Evolutionary conservation across 306 rosid species (phyloP), one percentile per base, ranked within the genome.

Genomic region (Cajanus cajan): DNA sequence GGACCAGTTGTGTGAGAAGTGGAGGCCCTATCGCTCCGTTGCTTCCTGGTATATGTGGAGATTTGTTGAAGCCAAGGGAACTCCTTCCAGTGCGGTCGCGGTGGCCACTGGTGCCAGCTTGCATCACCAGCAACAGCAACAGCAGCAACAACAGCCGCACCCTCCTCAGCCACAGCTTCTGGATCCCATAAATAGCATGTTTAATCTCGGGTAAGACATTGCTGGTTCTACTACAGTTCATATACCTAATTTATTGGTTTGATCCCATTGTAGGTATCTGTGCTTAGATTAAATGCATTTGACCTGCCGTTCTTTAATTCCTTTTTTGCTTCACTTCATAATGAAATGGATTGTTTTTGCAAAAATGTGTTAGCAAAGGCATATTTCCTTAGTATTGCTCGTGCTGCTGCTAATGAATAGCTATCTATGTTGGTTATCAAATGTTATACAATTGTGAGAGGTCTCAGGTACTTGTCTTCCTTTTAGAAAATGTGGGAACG

Each of bases 31-130:
- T 78, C 82, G 99, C 5, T 96, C 99, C 0, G 98, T 96, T 15
- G 99, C 97, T 19, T 86, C 98, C 0, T 93, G 97, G 98, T 96
- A 93, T 59, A 61, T 96, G 98, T 96, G 98, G 99, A 90, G 98
- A 88, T 86, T 90, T 79, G 89, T 87, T 18, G 99, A 96, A 76
- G 85, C 96, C 0, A 96, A 90, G 82, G 99, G 99, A 18, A 90
- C 93, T 78, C 90, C 99, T 76, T 90, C 98, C 0, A 91, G 92
- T 55, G 98, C 93, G 0, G 96, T 94, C 0, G 92, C 98, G 0
- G 90, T 90, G 41, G 97, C 95, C 0, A 90, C 90, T 2, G 94
- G 97, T 57, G 97, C 90, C 3, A 72, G 85, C 74, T 82, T 89
- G 81, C 94, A 82, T 80, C 97, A 82, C 48, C 65, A 61, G 88